Percentiles rank a stretch among this genome's conserved stretches.
Conservation (phyloP, 768 basidiomycete species). For the Pisolithus sp. region DNA sequence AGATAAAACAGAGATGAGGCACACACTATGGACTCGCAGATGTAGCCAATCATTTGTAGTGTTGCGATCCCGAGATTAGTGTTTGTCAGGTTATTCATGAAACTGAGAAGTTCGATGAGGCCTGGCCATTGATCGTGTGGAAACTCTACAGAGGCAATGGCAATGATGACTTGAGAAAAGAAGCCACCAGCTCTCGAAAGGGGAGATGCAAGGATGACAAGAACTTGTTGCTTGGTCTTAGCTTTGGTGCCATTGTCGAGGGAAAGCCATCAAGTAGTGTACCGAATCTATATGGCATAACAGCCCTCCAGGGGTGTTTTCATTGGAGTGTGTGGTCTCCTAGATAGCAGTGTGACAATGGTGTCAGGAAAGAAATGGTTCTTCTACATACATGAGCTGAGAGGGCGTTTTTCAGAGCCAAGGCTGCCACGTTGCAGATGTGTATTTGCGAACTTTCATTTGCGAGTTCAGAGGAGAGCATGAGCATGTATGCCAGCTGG, state of each 20-base stretch:
- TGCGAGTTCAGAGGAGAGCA: constrained; percentile 79
- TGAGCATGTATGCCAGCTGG: constrained; percentile 89
- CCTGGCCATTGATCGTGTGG: constrained; percentile 85
- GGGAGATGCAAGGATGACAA: constrained; percentile 74
- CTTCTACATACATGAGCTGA: constrained; percentile 71
- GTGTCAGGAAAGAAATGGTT: constrained; percentile 12
- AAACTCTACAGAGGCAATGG: constrained; percentile 90
- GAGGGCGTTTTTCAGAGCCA: constrained; percentile 94
- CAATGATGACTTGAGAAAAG: constrained; percentile 89
- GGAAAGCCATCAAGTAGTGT: constrained; percentile 76
- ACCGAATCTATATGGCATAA: constrained; percentile 56
- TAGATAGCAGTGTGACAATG: constrained; percentile 30
- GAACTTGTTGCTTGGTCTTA: constrained; percentile 85
- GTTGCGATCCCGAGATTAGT: constrained; percentile 78
- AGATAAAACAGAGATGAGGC: background rate
- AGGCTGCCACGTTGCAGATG: constrained; percentile 88
- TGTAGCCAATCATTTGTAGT: constrained; percentile 94
- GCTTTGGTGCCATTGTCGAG: constrained; percentile 58
- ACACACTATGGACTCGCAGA: constrained; percentile 94
- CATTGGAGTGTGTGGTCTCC: constrained; percentile 42
- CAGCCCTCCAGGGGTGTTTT: too few species aligned
- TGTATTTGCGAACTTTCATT: constrained; percentile 65
- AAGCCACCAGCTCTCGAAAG: constrained; percentile 71
- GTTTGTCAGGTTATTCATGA: constrained; percentile 71
- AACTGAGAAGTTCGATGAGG: constrained; percentile 81